Evolutionary conservation across 2,329 filamentous ascomycete genomes (phyloP).

Genomic region (Bretziella fagacearum): DNA sequence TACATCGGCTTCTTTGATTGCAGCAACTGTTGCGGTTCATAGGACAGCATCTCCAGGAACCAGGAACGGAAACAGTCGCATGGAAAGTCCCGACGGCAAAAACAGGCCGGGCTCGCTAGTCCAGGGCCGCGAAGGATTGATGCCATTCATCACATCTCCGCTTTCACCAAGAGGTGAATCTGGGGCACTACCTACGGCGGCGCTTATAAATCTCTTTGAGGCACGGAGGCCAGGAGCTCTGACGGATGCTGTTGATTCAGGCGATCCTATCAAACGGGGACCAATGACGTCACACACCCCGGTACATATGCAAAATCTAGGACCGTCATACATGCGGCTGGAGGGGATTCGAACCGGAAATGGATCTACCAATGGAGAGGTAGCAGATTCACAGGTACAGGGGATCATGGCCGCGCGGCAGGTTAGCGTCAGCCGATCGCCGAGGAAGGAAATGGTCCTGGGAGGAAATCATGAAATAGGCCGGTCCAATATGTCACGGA

Average conservation of each 20-base stretch:
- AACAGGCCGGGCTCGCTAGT: not conserved
- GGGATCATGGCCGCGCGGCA: no score
- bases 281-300: constrained; percentile 47
- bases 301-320: not conserved
- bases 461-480: no score
- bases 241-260: no score
- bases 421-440: no score
- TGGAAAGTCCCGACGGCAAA: not conserved
- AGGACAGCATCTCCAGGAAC: constrained; percentile 1
- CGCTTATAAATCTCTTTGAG: not conserved
- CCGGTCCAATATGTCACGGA: no score
- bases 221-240: not conserved
- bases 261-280: constrained; percentile 23
- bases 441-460: no score
- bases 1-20: constrained; percentile 20
- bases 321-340: not conserved
- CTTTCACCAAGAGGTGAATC: not conserved
- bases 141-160: not conserved
- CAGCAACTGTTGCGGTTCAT: constrained; percentile 38
- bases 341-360: constrained; percentile 2
- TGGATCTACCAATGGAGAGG: not conserved
- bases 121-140: not conserved
- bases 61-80: not conserved
- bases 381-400: not conserved
- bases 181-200: not conserved